A percentile compares a stretch with the other conserved stretches of the same genome.
phyloP scores from a whole-genome alignment of 805 yeast species.

The Grigorovia yakushimaensis region DNA sequence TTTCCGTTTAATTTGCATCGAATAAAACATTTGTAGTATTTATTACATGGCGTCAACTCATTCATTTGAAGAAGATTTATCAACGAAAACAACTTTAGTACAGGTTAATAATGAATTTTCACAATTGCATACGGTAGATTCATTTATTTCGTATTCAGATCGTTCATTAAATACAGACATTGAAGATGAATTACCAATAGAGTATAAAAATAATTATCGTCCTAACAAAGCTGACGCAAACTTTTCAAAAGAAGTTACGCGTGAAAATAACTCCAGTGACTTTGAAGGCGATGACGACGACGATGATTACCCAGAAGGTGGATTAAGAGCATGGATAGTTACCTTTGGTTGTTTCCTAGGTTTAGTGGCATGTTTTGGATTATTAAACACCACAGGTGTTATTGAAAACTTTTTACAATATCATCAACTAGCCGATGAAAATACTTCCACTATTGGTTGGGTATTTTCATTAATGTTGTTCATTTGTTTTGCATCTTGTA shows the following conservation, averaged over 20 bases:
- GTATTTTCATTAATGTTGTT: constrained; percentile 50
- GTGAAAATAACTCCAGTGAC: background rate
- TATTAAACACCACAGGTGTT: constrained; percentile 51
- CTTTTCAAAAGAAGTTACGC: constrained; percentile 3
- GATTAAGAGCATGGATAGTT: constrained; percentile 44
- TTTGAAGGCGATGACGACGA: constrained; percentile 4
- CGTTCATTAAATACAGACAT: background rate
- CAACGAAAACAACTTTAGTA: constrained; percentile 1
- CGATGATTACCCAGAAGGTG: constrained; percentile 47
- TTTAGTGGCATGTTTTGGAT: constrained; percentile 43
- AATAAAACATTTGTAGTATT: too few relatives aligned
- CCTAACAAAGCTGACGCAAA: background rate
- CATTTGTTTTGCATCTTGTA: constrained; percentile 38
- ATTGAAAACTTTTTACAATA: constrained; percentile 49
- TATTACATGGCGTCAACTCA: background rate
- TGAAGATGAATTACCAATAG: background rate
- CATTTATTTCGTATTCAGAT: background rate
- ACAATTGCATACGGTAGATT: constrained; percentile 2
- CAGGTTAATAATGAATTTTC: background rate
- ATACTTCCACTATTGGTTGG: constrained; percentile 49
- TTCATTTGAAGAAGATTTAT: background rate
- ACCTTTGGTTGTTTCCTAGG: constrained; percentile 53
- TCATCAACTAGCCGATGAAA: constrained; percentile 40
- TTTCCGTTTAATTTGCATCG: too few relatives aligned
- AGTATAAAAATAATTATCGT: constrained; percentile 1